Conservation (phyloP, 805 yeast species). For the Monosporozyma yasuniensis region DNA sequence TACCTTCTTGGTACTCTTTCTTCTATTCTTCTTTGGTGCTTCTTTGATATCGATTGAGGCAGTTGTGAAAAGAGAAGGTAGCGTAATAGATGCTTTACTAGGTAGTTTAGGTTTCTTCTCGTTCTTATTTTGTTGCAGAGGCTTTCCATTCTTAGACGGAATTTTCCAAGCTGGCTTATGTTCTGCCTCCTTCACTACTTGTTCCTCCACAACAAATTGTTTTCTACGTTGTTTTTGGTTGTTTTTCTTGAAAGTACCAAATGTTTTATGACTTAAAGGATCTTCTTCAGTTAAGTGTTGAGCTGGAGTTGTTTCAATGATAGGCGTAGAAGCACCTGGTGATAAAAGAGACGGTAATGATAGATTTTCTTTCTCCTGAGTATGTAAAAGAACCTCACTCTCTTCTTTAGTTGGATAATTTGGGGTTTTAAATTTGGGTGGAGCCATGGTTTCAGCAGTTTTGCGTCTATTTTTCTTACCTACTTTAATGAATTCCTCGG, state of each 20-base stretch:
- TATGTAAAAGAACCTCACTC: conserved; percentile 15
- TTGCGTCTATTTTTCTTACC: conserved; percentile 12
- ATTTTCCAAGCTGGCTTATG: conserved; percentile 17
- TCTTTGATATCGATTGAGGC: conserved; percentile 1
- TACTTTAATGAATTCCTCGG: conserved; percentile 16
- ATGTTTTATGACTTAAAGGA: conserved; percentile 7
- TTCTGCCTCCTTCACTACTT: neutral
- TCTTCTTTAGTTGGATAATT: neutral
- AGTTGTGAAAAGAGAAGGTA: conserved; percentile 18
- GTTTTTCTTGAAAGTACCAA: conserved; percentile 19
- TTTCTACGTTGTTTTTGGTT: conserved; percentile 25
- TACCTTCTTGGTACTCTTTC: neutral
- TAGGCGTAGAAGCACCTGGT: neutral
- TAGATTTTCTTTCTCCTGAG: conserved; percentile 2
- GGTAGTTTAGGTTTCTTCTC: neutral
- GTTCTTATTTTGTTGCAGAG: no score
- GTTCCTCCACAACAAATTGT: conserved; percentile 2
- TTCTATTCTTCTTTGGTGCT: neutral
- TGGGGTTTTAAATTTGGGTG: neutral
- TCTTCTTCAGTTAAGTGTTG: neutral
- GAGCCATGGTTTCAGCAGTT: conserved; percentile 1
- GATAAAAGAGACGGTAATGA: conserved; percentile 12
- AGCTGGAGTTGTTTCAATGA: neutral
- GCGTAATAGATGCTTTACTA: conserved; percentile 1
- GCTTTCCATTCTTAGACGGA: neutral